Base-by-base conservation (phyloP, 2,329 filamentous ascomycete species). In the Epichloe gansuensis region DNA sequence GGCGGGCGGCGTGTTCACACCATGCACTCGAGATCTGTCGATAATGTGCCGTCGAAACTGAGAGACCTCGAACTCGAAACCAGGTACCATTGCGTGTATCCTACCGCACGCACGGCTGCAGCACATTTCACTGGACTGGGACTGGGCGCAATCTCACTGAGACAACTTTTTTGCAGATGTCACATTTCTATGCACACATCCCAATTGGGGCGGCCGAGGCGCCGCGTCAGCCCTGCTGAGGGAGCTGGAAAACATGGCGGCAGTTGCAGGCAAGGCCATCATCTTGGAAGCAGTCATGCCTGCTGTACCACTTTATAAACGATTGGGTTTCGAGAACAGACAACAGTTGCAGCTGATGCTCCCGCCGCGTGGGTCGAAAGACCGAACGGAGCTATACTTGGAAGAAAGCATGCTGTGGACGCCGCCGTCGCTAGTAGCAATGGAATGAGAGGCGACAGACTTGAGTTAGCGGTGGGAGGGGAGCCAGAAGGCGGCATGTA, bases 281-380 rank as follows among this genome's bases (percentile, higher is more conserved):
- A 65, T 71, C 46, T 57, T 72, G 13, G 68, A 71, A 53, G 68
- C 66, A 21, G 71, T 67, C 17, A 63, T 64, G 56, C 62, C 65
- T 17, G 69, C 69, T 1, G 62, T 70, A 5, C 55, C 57, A 1
- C 64, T 72, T 53, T 72, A 72, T 43, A 57, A 65, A 51, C 66
- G 55, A 54, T 56, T 70, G 36, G 68, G 68, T 6, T 73, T 72
- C 49, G 56, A 57, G 38, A 55, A 54, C 3, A 50, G 60, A 12
- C 62, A 63, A 45, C 54, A 58, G 21, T 63, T 72, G 25, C 60
- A 64, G 23, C 66, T 72, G 65, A 58, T 54, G 47, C 61, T 72
- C 23, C 67, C 68, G 17, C 53, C 51, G 38, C 57, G 58, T 45
- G 61, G 59, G 34, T 60, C 54, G 51, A 61, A 54, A 44, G 54